Evolutionary conservation across 345 rosid genomes (phyloP).

Genomic region (Sapria himalayana): DNA sequence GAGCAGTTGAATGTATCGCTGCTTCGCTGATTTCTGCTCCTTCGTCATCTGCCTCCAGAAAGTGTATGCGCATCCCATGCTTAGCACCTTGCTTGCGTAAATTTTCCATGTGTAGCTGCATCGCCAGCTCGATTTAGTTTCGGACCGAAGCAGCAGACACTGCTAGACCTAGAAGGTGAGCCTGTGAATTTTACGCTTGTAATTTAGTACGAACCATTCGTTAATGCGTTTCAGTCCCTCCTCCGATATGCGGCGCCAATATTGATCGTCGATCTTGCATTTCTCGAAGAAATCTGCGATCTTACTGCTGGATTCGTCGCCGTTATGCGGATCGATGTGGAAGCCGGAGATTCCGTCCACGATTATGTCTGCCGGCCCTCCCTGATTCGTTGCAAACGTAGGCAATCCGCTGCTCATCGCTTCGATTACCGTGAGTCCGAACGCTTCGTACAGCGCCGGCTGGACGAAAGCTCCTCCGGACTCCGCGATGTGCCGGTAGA

Average conservation of each 20-base stretch:
- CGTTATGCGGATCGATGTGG: constrained; percentile 68
- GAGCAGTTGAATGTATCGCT: constrained; percentile 48
- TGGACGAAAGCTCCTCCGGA: constrained; percentile 81
- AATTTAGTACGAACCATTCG: constrained; percentile 40
- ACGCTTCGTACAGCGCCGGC: constrained; percentile 92
- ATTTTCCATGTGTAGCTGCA: constrained; percentile 90
- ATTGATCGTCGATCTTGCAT: constrained; percentile 27
- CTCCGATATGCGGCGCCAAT: constrained; percentile 43
- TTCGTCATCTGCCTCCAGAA: constrained; percentile 66
- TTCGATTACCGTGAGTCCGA: constrained; percentile 84
- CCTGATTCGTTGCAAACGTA: constrained; percentile 79
- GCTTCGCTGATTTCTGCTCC: constrained; percentile 54
- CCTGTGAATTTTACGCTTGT: not conserved
- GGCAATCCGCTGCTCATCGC: constrained; percentile 96
- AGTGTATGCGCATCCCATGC: constrained; percentile 65
- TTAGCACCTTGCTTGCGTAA: constrained; percentile 42
- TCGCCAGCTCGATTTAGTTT: too few relatives aligned
- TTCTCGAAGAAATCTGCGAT: constrained; percentile 68
- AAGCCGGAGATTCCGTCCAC: constrained; percentile 82
- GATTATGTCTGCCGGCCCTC: constrained; percentile 89
- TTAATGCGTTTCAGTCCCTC: constrained; percentile 53
- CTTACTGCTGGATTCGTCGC: constrained; percentile 44
- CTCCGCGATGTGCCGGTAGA: constrained; percentile 79
- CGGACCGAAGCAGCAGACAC: constrained; percentile 1
- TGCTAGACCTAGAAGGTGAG: not conserved